These are phyloP conservation scores for Neofusicoccum cordaticola DNA, from an alignment of 2,329 filamentous ascomycete species.

Conservation along the genomic window DNA sequence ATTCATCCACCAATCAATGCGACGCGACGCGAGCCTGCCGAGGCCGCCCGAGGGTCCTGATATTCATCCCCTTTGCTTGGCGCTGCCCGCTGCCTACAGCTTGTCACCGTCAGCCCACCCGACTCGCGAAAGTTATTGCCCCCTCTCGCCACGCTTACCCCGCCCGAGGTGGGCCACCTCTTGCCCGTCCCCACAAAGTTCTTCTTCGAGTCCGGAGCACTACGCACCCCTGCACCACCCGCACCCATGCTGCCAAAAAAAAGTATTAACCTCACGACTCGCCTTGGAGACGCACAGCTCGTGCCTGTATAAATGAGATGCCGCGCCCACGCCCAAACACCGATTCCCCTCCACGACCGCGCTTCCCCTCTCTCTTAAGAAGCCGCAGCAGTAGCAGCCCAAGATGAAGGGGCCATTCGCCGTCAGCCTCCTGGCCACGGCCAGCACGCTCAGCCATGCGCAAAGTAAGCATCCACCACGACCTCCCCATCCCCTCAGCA, in stretches of 20 bases:
- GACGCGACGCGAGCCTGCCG: not conserved
- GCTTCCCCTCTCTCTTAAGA: not conserved
- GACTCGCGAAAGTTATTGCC: not conserved
- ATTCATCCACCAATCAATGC: constrained; percentile 7
- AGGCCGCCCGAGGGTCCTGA: not conserved
- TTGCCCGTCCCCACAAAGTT: not conserved
- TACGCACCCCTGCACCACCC: not conserved
- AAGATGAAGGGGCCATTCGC: not conserved
- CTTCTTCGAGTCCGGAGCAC: not conserved
- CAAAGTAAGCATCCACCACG: not conserved
- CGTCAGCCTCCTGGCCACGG: not conserved
- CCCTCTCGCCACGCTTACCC: not conserved
- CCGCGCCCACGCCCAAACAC: not conserved
- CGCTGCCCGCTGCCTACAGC: not conserved
- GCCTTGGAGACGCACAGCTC: not conserved
- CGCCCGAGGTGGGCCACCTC: not conserved
- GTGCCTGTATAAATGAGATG: not conserved
- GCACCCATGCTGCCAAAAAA: not conserved
- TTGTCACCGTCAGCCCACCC: not conserved
- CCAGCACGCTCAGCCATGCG: not conserved
- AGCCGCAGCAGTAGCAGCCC: no score
- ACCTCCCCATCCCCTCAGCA: no score
- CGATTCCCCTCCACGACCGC: not conserved
- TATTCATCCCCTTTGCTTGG: not conserved
- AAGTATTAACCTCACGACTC: not conserved